Percentiles rank a stretch among this genome's conserved stretches.
Evolutionary conservation across 1,139 yeast genomes (phyloP).

Genomic region (Sugiyamaella novakii): DNA sequence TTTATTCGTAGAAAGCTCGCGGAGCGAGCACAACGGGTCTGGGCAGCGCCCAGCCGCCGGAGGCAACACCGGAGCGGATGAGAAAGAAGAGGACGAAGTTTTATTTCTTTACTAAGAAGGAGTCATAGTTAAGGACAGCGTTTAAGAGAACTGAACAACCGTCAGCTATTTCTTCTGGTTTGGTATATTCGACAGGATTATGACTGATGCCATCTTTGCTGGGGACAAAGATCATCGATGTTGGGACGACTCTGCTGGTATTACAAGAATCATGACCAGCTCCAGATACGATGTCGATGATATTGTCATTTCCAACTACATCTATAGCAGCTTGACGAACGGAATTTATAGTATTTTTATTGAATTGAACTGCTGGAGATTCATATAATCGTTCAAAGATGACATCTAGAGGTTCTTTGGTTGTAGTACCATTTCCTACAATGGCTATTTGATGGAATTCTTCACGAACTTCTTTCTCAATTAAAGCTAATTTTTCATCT

Average conservation of each 20-base stretch:
- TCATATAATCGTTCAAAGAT: constrained; percentile 14
- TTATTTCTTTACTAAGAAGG: constrained; percentile 27
- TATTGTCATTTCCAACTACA: constrained; percentile 53
- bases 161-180: constrained; percentile 61
- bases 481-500: constrained; percentile 49
- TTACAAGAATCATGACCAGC: constrained; percentile 76
- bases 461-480: constrained; percentile 45
- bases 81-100: too few species aligned
- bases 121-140: constrained; percentile 60
- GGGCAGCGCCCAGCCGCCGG: constrained; percentile 1
- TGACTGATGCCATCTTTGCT: constrained; percentile 69
- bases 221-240: constrained; percentile 76
- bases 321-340: constrained; percentile 54
- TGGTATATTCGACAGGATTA: constrained; percentile 65
- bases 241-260: constrained; percentile 58
- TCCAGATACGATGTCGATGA: constrained; percentile 57
- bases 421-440: constrained; percentile 47
- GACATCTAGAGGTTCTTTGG: constrained; percentile 45
- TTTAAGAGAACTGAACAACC: constrained; percentile 62
- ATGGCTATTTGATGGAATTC: constrained; percentile 44
- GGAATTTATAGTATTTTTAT: constrained; percentile 48
- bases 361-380: constrained; percentile 20
- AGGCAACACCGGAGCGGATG: neutral
- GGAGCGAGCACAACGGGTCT: neutral
- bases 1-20: constrained; percentile 28